Conservation (phyloP, 805 yeast species). For the Ogataea nakhonphanomensis region DNA sequence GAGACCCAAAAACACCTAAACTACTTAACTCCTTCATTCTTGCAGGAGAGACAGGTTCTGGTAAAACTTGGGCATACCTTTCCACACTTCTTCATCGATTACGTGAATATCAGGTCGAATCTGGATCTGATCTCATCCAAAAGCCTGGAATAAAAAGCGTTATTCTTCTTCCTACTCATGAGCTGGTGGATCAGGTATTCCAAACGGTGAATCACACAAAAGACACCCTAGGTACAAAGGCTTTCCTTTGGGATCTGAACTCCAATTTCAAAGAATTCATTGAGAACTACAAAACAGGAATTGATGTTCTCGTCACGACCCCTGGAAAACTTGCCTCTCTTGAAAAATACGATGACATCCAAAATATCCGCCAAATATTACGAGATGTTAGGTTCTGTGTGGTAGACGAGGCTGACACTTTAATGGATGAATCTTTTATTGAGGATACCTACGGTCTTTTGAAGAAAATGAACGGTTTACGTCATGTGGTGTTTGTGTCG, state of each 20-base stretch:
- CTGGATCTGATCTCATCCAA: conserved; percentile 34
- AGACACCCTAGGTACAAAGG: conserved; percentile 39
- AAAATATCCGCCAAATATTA: conserved; percentile 36
- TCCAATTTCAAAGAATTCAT: conserved; percentile 53
- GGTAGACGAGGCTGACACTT: conserved; percentile 91
- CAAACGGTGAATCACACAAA: conserved; percentile 36
- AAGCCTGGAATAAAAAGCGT: conserved; percentile 60
- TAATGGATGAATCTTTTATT: conserved; percentile 78
- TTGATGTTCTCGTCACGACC: conserved; percentile 82
- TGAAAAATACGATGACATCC: conserved; percentile 31
- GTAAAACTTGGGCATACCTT: conserved; percentile 91
- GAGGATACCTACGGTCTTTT: conserved; percentile 59
- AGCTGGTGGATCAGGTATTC: conserved; percentile 77
- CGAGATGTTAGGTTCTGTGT: conserved; percentile 56
- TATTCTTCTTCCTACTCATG: conserved; percentile 86
- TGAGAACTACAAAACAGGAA: conserved; percentile 44
- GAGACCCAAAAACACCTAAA: conserved; percentile 33
- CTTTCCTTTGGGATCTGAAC: conserved; percentile 61
- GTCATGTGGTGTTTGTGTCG: conserved; percentile 71
- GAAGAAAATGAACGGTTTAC: conserved; percentile 44
- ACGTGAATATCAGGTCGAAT: conserved; percentile 49
- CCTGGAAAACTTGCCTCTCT: conserved; percentile 62
- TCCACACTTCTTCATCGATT: conserved; percentile 70
- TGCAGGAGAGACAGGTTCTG: conserved; percentile 97
- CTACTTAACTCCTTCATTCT: conserved; percentile 63